Evolutionary conservation across 768 basidiomycete genomes (phyloP).

Genomic region (Trichaptum fuscoviolaceum): DNA sequence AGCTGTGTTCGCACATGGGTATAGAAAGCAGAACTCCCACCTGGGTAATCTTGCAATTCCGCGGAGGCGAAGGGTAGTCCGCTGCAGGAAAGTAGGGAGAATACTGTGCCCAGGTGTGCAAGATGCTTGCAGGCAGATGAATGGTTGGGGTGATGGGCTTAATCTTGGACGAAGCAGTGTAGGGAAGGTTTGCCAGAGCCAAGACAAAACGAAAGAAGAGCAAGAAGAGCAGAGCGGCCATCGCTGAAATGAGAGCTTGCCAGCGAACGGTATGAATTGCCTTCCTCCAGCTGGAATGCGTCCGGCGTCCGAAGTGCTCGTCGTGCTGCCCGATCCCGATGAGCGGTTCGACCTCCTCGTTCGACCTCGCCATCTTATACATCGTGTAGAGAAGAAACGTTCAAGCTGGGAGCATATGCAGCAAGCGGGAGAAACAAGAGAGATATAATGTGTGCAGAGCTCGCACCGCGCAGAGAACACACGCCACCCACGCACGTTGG

Average conservation of each 20-base stretch:
- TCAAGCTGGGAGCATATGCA: neutral
- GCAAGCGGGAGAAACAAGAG: neutral
- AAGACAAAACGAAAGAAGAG: neutral
- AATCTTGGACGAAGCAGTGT: neutral
- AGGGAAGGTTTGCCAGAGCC: neutral
- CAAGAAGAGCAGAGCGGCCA: constrained; percentile 2
- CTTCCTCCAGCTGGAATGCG: neutral
- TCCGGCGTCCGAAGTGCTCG: too few relatives aligned
- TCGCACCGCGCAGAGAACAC: neutral
- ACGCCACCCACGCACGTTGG: neutral
- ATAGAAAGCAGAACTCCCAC: constrained; percentile 25
- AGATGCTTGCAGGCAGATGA: constrained; percentile 11
- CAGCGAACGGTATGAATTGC: neutral
- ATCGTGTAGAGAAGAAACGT: neutral
- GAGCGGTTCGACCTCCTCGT: neutral
- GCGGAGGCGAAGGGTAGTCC: constrained; percentile 41
- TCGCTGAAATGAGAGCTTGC: neutral
- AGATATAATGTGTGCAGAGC: neutral
- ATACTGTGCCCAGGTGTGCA: constrained; percentile 52
- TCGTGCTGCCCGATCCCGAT: neutral
- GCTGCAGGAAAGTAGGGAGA: constrained; percentile 52
- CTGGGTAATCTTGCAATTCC: constrained; percentile 50
- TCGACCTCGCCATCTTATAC: neutral
- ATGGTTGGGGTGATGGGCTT: constrained; percentile 4
- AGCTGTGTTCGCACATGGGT: neutral